These are phyloP conservation scores for Beta lomatogona DNA, from an alignment of 179 eudicot genomes.

Conservation along the genomic window DNA sequence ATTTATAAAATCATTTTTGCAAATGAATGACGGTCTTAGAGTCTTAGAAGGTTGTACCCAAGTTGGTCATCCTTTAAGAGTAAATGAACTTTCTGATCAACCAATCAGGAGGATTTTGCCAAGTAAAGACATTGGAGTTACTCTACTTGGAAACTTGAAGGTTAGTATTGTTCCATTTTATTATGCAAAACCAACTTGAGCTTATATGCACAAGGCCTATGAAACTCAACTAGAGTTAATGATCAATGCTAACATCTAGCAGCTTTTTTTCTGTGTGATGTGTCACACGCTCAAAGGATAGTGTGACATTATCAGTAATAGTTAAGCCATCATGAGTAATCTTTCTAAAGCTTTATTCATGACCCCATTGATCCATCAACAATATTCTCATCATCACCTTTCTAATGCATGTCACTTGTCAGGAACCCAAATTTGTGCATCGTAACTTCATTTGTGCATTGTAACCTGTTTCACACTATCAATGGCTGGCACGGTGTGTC, in stretches of 20 bases:
- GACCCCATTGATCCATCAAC: too few relatives aligned
- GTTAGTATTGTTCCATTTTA: slow-evolving; percentile 33
- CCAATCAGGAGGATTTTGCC: slow-evolving; percentile 49
- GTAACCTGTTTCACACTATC: too few relatives aligned
- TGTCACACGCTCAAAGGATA: too few relatives aligned
- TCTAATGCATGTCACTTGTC: too few relatives aligned
- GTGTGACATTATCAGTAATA: too few relatives aligned
- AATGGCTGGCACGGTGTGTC: too few relatives aligned
- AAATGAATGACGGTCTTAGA: slow-evolving; percentile 31
- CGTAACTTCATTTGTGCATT: too few relatives aligned
- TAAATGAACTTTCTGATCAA: slow-evolving; percentile 35
- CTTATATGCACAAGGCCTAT: background rate
- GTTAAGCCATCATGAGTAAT: too few relatives aligned
- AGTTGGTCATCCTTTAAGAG: slow-evolving; percentile 35
- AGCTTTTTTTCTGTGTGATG: too few relatives aligned
- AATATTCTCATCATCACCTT: too few relatives aligned
- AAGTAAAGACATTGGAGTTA: slow-evolving; percentile 61
- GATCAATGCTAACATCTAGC: background rate
- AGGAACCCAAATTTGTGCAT: too few relatives aligned
- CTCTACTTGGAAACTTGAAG: slow-evolving; percentile 72
- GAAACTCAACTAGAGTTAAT: background rate
- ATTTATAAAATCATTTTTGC: slow-evolving; percentile 47
- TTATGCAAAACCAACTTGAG: background rate
- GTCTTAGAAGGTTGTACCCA: slow-evolving; percentile 33
- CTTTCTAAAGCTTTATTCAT: too few relatives aligned